Evolutionary conservation across 164 flowering plant species (phyloP), one percentile per base, ranked within the genome.

Genomic region (Stephania japonica): DNA sequence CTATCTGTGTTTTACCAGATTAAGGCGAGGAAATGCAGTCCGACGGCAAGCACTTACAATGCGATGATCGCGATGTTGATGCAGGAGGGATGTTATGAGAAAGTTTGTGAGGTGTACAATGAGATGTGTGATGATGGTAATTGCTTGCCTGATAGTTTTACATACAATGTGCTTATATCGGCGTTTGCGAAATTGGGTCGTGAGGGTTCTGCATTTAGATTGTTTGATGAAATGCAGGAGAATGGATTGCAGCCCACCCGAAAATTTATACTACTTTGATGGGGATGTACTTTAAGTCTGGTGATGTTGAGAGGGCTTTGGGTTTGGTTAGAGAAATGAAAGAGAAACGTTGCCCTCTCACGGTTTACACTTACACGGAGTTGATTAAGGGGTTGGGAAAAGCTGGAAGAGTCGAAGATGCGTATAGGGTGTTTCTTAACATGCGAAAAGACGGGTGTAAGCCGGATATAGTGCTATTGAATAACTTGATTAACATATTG

Each of bases 161-260:
- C 99, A 2, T 94, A 92, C 73, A 85, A 86, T 82, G 87, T 87
- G 12, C 93, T 94, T 49, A 85, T 92, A 73, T 84, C 90, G 0
- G 74, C 90, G 0, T 89, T 88, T 76, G 86, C 77, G 11, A 94
- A 90, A 81, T 67, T 89, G 71, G 91, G 88, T 56, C 95, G 87
- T 50, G 82, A 86, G 70, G 93, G 88, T 75, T 85, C 88, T 75
- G 92, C 99, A 1, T 71, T 91, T 59, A 82, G 93, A 79, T 76
- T 92, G 80, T 94, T 91, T 78, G 88, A 89, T 68, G 99, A 94
- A 83, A 92, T 94, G 98, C 86, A 86, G 80, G 97, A 87, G 70
- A 91, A 86, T 82, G 91, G 93, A 42, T 79, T 94, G 72, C 87
- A 88, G 41, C 96, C 99, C 42, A 87, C 85, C 85, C 90, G 16